A percentile compares a stretch with the other conserved stretches of the same genome.
These are phyloP conservation scores for Pneumocystis oryctolagi DNA, from an alignment of 1,139 yeast species.

Conservation along the genomic window DNA sequence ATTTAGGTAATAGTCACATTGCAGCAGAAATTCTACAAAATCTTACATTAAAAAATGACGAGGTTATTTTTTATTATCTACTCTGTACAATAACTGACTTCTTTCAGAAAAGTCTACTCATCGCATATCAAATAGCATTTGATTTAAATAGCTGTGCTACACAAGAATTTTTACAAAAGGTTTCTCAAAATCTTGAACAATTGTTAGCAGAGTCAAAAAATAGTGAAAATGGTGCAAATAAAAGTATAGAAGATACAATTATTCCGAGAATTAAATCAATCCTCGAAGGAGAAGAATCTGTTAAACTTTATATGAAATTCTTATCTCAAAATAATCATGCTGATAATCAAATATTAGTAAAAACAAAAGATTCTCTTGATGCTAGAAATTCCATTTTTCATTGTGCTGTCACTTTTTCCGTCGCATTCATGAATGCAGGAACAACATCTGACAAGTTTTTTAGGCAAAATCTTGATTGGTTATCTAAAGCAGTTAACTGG, in stretches of 20 bases:
- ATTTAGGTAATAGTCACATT: constrained; percentile 58
- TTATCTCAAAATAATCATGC: constrained; percentile 75
- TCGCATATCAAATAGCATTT: constrained; percentile 89
- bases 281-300: constrained; percentile 83
- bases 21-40: constrained; percentile 56
- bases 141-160: constrained; percentile 85
- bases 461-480: constrained; percentile 84
- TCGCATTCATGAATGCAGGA: constrained; percentile 91
- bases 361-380: constrained; percentile 67
- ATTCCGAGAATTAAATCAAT: constrained; percentile 25
- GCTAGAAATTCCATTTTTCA: constrained; percentile 91
- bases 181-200: constrained; percentile 26
- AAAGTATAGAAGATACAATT: neutral
- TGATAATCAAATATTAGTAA: constrained; percentile 66
- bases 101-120: constrained; percentile 27
- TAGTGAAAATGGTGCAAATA: constrained; percentile 34
- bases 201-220: constrained; percentile 23
- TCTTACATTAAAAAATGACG: constrained; percentile 31
- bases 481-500: constrained; percentile 95
- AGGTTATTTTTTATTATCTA: constrained; percentile 15
- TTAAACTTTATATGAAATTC: constrained; percentile 84
- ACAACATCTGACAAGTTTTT: constrained; percentile 91
- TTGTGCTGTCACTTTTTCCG: constrained; percentile 87
- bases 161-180: constrained; percentile 68
- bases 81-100: neutral